Conservation (phyloP, 1,284 basidiomycete genomes). For the Laetiporus sulphureus region DNA sequence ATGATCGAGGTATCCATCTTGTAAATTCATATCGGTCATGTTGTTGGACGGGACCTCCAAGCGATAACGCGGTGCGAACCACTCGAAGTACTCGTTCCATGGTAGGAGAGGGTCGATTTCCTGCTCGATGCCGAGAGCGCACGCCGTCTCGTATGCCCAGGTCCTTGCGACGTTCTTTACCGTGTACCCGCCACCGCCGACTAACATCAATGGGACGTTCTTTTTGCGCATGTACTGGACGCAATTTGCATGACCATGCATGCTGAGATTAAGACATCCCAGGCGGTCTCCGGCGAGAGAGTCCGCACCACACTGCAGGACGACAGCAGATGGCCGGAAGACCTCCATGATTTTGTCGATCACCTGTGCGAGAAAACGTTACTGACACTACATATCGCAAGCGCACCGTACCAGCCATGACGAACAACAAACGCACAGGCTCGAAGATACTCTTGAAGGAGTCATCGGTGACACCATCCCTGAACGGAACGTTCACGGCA, state of each 20-base stretch:
- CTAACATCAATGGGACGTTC: slow-evolving; percentile 83
- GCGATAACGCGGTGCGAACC: slow-evolving; percentile 94
- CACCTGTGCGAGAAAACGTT: slow-evolving; percentile 56
- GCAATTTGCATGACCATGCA: slow-evolving; percentile 92
- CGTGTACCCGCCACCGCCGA: slow-evolving; percentile 97
- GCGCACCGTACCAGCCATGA: too few species aligned
- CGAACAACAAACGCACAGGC: slow-evolving; percentile 51
- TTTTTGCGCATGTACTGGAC: slow-evolving; percentile 83
- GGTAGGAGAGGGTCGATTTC: slow-evolving; percentile 81
- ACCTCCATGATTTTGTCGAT: slow-evolving; percentile 87
- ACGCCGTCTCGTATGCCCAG: slow-evolving; percentile 97
- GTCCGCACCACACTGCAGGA: slow-evolving; percentile 95
- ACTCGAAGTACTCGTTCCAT: slow-evolving; percentile 96
- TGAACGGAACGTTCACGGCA: slow-evolving; percentile 88
- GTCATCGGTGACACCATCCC: slow-evolving; percentile 90
- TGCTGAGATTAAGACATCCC: slow-evolving; percentile 93
- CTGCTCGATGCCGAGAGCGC: slow-evolving; percentile 80
- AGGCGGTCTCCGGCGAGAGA: slow-evolving; percentile 94
- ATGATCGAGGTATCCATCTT: slow-evolving; percentile 75
- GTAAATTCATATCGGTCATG: slow-evolving; percentile 90
- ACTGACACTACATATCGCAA: too few species aligned
- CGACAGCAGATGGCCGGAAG: slow-evolving; percentile 83
- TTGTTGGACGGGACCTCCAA: slow-evolving; percentile 89
- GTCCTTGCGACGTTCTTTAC: slow-evolving; percentile 92
- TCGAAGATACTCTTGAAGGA: slow-evolving; percentile 81